Evolutionary conservation across 2,329 filamentous ascomycete species (phyloP).

Genomic region (Fusarium sp.): DNA sequence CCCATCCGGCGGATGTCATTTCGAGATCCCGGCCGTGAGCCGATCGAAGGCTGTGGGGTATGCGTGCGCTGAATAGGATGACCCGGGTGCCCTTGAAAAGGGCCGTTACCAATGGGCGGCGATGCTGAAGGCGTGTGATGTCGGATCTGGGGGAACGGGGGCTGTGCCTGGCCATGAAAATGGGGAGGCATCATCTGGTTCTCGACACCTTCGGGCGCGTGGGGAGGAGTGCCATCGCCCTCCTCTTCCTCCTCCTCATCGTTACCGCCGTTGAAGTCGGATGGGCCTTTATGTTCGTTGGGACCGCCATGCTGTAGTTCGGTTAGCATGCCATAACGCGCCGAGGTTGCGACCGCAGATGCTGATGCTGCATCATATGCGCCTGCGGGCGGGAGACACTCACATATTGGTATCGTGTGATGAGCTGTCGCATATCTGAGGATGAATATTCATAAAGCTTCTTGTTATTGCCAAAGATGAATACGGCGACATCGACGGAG

Average conservation of each 20-base stretch:
- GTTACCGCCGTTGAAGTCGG: constrained; percentile 88
- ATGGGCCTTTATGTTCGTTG: constrained; percentile 95
- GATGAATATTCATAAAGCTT: constrained; percentile 99
- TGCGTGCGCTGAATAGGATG: constrained; percentile 71
- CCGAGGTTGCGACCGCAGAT: not conserved
- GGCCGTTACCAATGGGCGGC: constrained; percentile 85
- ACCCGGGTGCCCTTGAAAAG: constrained; percentile 64
- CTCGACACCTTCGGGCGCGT: constrained; percentile 68
- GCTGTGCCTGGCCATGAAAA: constrained; percentile 69
- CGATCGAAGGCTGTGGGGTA: constrained; percentile 81
- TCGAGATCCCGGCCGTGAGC: constrained; percentile 77
- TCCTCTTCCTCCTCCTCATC: constrained; percentile 89
- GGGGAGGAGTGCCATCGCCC: constrained; percentile 75
- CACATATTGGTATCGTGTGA: constrained; percentile 91
- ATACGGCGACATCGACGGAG: constrained; percentile 97
- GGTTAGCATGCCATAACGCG: constrained; percentile 13
- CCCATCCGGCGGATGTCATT: constrained; percentile 82
- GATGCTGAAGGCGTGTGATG: constrained; percentile 88
- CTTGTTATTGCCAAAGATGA: constrained; percentile 99
- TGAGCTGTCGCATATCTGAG: constrained; percentile 89
- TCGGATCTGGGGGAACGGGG: constrained; percentile 82
- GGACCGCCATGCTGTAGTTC: constrained; percentile 82
- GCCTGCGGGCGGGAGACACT: constrained; percentile 52
- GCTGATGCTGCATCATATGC: not conserved
- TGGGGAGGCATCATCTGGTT: constrained; percentile 76